Conservation (phyloP, 2,329 filamentous ascomycete species). For the Calycina marina region DNA sequence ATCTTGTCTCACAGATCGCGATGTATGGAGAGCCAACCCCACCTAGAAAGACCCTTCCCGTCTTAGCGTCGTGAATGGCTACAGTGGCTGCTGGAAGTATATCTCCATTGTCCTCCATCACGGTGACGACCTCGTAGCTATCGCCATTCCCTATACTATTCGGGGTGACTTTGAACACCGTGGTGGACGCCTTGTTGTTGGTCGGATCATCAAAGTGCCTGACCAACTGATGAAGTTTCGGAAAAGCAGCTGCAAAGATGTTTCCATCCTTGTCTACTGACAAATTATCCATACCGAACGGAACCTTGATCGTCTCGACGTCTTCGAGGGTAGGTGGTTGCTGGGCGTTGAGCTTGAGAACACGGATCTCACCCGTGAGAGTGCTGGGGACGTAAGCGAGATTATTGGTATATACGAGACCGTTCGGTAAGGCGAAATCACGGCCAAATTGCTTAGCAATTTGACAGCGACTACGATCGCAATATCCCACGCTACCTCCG, state of each 20-base stretch:
- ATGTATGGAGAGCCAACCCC: conserved; percentile 4
- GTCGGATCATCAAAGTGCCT: conserved; percentile 15
- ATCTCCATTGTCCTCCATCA: conserved; percentile 24
- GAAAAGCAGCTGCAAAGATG: conserved; percentile 23
- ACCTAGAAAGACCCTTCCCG: conserved; percentile 22
- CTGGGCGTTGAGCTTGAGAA: conserved; percentile 1
- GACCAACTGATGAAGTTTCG: conserved; percentile 14
- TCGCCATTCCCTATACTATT: conserved; percentile 6
- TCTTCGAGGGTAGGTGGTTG: conserved; percentile 6
- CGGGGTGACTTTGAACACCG: conserved; percentile 17
- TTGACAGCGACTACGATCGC: conserved; percentile 16
- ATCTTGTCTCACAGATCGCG: conserved; percentile 1
- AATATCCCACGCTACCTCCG: conserved; percentile 21
- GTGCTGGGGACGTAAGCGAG: conserved; percentile 23
- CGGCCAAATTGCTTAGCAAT: conserved; percentile 12
- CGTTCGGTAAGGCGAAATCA: conserved; percentile 22
- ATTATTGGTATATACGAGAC: conserved; percentile 22
- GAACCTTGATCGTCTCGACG: conserved; percentile 17
- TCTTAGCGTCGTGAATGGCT: conserved; percentile 21
- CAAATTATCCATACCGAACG: conserved; percentile 24
- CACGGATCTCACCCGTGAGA: conserved; percentile 3
- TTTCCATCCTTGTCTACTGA: conserved; percentile 24
- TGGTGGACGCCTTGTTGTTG: conserved; percentile 9
- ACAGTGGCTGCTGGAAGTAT: conserved; percentile 16
- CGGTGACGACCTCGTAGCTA: conserved; percentile 17